phyloP scores from a whole-genome alignment of 2,329 filamentous ascomycete genomes.

The Nemania sp. region DNA sequence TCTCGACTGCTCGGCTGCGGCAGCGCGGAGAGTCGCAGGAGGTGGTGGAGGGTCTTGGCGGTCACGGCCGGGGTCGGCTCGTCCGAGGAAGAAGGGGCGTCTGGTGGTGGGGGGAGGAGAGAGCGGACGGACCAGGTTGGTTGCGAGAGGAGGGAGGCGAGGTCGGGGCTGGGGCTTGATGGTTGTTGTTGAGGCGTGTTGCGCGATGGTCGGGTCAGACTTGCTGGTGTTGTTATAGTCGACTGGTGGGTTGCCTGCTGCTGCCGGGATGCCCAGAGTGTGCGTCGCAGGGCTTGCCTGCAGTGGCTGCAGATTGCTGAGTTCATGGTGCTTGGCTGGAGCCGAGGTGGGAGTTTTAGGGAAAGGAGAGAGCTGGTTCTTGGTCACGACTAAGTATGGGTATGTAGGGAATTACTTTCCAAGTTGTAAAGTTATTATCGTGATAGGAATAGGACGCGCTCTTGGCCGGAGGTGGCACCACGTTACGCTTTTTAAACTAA shows the following conservation, averaged over 20 bases:
- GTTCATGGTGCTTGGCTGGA: constrained; percentile 26
- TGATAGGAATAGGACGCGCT: not conserved
- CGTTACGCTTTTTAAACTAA: too few relatives aligned
- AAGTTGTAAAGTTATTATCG: not conserved
- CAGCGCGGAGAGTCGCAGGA: constrained; percentile 87
- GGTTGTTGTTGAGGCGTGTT: constrained; percentile 52
- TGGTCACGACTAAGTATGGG: too few relatives aligned
- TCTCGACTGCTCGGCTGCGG: constrained; percentile 66
- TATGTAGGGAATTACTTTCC: not conserved
- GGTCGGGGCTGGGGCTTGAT: not conserved
- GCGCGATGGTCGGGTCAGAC: constrained; percentile 14
- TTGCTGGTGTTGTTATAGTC: constrained; percentile 14
- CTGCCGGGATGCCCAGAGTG: constrained; percentile 4
- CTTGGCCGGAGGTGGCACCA: too few relatives aligned
- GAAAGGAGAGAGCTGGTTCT: too few relatives aligned
- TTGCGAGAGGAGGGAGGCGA: constrained; percentile 61
- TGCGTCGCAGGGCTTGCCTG: constrained; percentile 30
- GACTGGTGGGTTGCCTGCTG: not conserved
- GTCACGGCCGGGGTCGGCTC: constrained; percentile 56
- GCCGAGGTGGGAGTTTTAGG: not conserved
- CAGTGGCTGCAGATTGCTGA: constrained; percentile 36
- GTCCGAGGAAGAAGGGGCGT: constrained; percentile 31
- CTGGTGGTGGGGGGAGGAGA: constrained; percentile 64
- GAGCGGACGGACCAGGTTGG: constrained; percentile 85
- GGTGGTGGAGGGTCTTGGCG: constrained; percentile 73